These are phyloP conservation scores for Macrotyloma uniflorum DNA, from an alignment of 306 rosid species.

Conservation along the genomic window DNA sequence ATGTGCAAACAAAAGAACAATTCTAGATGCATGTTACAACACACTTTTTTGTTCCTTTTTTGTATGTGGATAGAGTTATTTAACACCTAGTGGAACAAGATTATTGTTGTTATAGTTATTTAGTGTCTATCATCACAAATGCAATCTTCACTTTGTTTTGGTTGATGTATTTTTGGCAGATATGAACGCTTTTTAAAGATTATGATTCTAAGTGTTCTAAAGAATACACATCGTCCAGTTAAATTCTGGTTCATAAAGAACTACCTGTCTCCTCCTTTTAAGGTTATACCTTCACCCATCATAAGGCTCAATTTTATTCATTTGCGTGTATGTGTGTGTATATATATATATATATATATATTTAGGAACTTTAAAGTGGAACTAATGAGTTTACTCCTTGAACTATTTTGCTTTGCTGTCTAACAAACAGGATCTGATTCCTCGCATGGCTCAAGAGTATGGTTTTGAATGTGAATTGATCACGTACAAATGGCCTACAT, in stretches of 20 bases:
- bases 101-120: not conserved
- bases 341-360: no score
- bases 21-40: not conserved
- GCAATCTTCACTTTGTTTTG: constrained; percentile 31
- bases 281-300: constrained; percentile 55
- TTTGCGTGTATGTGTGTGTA: constrained; percentile 28
- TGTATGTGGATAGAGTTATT: not conserved
- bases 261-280: constrained; percentile 93
- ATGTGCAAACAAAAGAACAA: not conserved
- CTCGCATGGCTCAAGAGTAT: constrained; percentile 90
- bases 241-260: constrained; percentile 99
- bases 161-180: constrained; percentile 56
- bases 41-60: not conserved
- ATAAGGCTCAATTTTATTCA: not conserved
- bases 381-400: constrained; percentile 19
- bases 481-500: constrained; percentile 99
- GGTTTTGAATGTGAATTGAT: constrained; percentile 88
- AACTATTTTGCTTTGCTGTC: constrained; percentile 31
- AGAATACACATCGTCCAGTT: constrained; percentile 91
- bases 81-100: not conserved
- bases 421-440: constrained; percentile 76
- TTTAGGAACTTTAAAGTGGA: constrained; percentile 19
- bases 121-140: constrained; percentile 8
- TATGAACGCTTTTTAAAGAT: constrained; percentile 96
- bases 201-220: constrained; percentile 93